Percentiles rank a stretch among this genome's conserved stretches.
phyloP scores from a whole-genome alignment of 129 eudicot species.

The Scalesia atractyloides region DNA sequence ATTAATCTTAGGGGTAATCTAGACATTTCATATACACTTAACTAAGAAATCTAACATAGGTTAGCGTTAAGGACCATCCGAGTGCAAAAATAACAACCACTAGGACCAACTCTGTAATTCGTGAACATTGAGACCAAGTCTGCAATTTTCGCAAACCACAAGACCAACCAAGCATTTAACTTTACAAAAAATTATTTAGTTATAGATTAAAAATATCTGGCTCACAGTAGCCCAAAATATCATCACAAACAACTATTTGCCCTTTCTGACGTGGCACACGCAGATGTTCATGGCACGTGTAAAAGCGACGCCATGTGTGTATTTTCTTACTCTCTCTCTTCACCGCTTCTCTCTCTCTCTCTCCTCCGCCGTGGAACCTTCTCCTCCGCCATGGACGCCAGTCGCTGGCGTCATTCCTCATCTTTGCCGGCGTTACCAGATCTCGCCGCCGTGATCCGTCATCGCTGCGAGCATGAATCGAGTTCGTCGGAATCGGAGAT shows the following conservation, averaged over 20 bases:
- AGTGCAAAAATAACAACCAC: too few relatives aligned
- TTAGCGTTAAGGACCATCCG: too few relatives aligned
- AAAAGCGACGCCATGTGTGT: constrained; percentile 59
- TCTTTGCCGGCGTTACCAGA: constrained; percentile 32
- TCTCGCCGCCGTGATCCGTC: constrained; percentile 15
- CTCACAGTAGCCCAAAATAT: constrained; percentile 39
- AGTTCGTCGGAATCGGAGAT: constrained; percentile 40
- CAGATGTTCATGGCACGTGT: constrained; percentile 42
- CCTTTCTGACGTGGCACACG: constrained; percentile 47
- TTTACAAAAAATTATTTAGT: too few relatives aligned
- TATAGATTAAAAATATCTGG: constrained; percentile 47
- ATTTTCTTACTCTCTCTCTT: background rate
- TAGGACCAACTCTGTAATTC: too few relatives aligned
- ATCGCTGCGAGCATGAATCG: constrained; percentile 16
- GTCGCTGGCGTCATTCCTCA: constrained; percentile 28
- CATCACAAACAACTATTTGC: background rate
- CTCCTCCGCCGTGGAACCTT: constrained; percentile 6
- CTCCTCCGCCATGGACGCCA: constrained; percentile 26
- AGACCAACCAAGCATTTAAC: too few relatives aligned
- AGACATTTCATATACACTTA: too few relatives aligned
- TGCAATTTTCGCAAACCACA: too few relatives aligned
- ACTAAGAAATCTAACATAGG: too few relatives aligned
- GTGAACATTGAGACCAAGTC: too few relatives aligned
- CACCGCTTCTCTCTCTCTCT: constrained; percentile 28
- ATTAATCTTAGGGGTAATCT: too few relatives aligned